Conservation (phyloP, 805 yeast genomes). For the Zygoascus biomembranicola region DNA sequence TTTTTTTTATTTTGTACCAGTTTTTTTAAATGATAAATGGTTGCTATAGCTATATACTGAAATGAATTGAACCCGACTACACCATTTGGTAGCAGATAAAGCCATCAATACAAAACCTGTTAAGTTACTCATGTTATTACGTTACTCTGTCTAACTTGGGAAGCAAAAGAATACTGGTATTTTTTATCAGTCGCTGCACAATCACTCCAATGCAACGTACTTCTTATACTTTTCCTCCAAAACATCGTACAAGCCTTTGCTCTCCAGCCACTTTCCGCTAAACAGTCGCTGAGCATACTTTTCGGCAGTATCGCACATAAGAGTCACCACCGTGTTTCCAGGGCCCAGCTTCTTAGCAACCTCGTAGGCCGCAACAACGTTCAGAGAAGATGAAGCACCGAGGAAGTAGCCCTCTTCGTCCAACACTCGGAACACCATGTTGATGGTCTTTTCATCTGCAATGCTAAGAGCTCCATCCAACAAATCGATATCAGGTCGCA, state of each 20-base stretch:
- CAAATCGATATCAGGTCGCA: slow-evolving; percentile 59
- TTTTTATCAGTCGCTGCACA: too few relatives aligned
- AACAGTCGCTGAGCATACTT: slow-evolving; percentile 78
- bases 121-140: too few relatives aligned
- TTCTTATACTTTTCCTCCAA: slow-evolving; percentile 65
- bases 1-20: background rate
- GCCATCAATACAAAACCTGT: too few relatives aligned
- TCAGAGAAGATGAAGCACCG: slow-evolving; percentile 87
- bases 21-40: background rate
- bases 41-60: background rate
- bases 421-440: slow-evolving; percentile 72
- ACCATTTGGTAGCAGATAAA: too few relatives aligned
- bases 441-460: slow-evolving; percentile 72
- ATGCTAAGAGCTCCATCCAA: slow-evolving; percentile 76
- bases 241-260: slow-evolving; percentile 50
- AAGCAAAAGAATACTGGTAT: too few relatives aligned
- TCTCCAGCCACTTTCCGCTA: slow-evolving; percentile 65
- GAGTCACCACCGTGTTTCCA: slow-evolving; percentile 76
- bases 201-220: slow-evolving; percentile 45
- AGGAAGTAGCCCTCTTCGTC: slow-evolving; percentile 86
- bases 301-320: slow-evolving; percentile 87
- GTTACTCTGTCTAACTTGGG: too few relatives aligned
- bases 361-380: slow-evolving; percentile 80
- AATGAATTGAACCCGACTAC: background rate
- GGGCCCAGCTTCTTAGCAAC: slow-evolving; percentile 67